phyloP scores from a whole-genome alignment of 2,329 filamentous ascomycete genomes.

The Claviceps monticola region DNA sequence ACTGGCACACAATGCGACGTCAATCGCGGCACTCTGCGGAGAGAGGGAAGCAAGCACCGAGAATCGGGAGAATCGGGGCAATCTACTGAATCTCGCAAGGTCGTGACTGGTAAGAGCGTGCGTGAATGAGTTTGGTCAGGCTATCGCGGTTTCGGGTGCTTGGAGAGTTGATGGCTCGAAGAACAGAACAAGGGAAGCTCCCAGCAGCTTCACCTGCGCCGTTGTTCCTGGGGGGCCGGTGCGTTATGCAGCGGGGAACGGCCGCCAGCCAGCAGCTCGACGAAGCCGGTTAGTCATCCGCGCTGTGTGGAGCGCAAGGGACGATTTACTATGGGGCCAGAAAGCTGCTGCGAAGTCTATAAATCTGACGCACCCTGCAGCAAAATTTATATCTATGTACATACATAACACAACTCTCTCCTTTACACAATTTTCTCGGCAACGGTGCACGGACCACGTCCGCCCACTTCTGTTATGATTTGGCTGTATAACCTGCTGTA shows the following conservation, averaged over 20 bases:
- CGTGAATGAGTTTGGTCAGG: background rate
- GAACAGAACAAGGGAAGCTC: background rate
- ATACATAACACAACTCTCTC: too few relatives aligned
- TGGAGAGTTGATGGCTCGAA: background rate
- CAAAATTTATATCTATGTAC: too few relatives aligned
- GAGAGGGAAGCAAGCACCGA: background rate
- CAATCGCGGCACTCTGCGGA: background rate
- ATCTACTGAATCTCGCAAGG: background rate
- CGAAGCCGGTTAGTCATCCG: background rate
- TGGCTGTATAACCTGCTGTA: too few relatives aligned
- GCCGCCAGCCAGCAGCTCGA: background rate
- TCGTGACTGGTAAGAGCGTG: background rate
- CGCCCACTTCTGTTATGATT: too few relatives aligned
- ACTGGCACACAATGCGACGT: background rate
- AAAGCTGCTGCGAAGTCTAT: background rate
- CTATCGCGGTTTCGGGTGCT: background rate
- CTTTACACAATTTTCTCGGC: too few relatives aligned
- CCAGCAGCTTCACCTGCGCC: background rate
- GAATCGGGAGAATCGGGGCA: background rate
- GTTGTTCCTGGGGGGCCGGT: slow-evolving; percentile 1
- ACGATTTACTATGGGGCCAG: background rate
- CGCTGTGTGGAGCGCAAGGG: background rate
- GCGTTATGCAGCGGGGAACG: background rate
- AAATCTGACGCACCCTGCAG: too few relatives aligned
- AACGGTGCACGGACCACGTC: too few relatives aligned